A percentile compares a stretch with the other conserved stretches of the same genome.
Evolutionary conservation across 2,329 filamentous ascomycete species (phyloP).

Genomic region (Aspergillus sp.): DNA sequence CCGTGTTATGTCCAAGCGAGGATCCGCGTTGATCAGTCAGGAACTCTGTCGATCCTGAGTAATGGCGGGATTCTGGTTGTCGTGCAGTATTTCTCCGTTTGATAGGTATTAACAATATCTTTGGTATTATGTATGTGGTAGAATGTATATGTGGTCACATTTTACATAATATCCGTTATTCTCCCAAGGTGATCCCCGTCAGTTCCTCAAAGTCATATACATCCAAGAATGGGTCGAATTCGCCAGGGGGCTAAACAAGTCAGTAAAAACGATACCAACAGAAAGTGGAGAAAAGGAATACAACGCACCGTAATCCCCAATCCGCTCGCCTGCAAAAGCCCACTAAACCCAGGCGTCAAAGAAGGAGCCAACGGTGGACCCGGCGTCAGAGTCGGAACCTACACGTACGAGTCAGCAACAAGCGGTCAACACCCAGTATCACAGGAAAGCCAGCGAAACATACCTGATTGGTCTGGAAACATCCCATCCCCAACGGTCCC

Average conservation of each 20-base stretch:
- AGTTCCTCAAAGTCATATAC: constrained; percentile 31
- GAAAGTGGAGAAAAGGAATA: no score
- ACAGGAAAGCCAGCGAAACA: not conserved
- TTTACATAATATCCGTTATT: constrained; percentile 1
- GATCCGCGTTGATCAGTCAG: not conserved
- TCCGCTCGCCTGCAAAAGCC: constrained; percentile 15
- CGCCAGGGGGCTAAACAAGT: constrained; percentile 17
- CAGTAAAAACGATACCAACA: constrained; percentile 1
- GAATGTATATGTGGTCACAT: no score
- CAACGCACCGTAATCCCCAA: constrained; percentile 20
- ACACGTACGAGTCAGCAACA: not conserved
- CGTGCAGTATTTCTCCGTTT: not conserved
- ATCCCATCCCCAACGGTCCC: constrained; percentile 22
- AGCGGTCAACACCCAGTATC: not conserved
- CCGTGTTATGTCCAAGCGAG: not conserved
- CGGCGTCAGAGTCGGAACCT: constrained; percentile 3
- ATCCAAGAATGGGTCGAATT: constrained; percentile 29
- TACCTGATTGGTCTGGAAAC: constrained; percentile 26
- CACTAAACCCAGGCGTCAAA: constrained; percentile 17
- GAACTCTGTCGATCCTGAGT: not conserved
- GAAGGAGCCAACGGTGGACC: constrained; percentile 11
- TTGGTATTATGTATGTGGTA: not conserved
- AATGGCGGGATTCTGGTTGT: not conserved
- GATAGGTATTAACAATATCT: not conserved
- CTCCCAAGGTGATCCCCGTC: constrained; percentile 21